Conservation (phyloP, 441 rosid genomes). For the Populus trichocarpa region DNA sequence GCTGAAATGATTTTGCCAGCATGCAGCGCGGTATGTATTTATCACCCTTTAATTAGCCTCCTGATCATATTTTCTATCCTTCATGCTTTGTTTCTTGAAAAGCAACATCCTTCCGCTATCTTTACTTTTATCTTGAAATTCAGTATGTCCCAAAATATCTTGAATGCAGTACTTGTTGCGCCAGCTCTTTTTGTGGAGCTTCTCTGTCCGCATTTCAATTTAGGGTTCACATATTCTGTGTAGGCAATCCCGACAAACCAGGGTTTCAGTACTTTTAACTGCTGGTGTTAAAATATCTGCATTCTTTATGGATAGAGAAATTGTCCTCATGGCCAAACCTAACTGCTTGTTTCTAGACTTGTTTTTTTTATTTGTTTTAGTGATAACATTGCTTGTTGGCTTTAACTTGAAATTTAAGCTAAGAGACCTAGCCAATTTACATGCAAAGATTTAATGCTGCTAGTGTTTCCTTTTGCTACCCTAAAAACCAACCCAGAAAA, state of each 20-base stretch:
- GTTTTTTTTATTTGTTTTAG: background rate
- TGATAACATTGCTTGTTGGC: background rate
- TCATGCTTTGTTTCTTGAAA: background rate
- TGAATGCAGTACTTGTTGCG: background rate
- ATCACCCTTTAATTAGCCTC: background rate
- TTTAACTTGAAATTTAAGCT: background rate
- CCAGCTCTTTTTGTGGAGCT: background rate
- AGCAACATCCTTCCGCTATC: background rate
- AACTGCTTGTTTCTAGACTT: background rate
- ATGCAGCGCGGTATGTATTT: slow-evolving; percentile 8
- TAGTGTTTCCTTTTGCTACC: background rate
- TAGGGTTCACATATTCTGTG: background rate
- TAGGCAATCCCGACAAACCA: background rate
- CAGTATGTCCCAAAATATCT: background rate
- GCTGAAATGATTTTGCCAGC: background rate
- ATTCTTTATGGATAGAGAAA: background rate
- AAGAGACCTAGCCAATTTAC: background rate
- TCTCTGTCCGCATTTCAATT: background rate
- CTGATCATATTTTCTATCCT: background rate
- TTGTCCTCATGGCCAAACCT: background rate
- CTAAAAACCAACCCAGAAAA: background rate
- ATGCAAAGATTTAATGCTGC: background rate
- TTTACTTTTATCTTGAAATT: background rate
- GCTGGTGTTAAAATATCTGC: background rate
- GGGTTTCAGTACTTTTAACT: background rate